Percentiles rank a stretch among this genome's conserved stretches.
These are phyloP conservation scores for Solanum tarijense DNA, from an alignment of 257 asterid species.

Conservation along the genomic window DNA sequence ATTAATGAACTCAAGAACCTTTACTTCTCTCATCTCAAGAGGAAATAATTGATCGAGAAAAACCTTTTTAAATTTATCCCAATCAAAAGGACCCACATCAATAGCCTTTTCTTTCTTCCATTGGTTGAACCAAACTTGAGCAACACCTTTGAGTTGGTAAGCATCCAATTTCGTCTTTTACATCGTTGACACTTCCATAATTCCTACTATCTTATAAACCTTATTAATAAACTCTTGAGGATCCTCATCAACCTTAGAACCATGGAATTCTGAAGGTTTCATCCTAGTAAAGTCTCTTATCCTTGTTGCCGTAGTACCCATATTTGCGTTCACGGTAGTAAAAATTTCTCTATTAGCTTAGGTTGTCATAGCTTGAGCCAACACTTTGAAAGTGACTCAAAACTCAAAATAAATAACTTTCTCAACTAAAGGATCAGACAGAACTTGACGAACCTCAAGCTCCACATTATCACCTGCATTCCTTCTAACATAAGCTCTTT, in stretches of 20 bases:
- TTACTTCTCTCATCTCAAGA: background rate
- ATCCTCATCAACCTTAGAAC: background rate
- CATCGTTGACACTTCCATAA: background rate
- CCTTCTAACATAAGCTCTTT: background rate
- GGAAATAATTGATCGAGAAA: background rate
- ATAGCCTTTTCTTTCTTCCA: no score
- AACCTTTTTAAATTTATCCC: background rate
- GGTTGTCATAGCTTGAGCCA: background rate
- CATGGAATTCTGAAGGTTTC: background rate
- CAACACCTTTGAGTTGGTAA: background rate
- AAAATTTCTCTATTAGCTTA: background rate
- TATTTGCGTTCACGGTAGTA: background rate
- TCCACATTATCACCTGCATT: background rate
- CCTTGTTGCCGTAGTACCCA: background rate
- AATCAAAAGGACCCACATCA: background rate
- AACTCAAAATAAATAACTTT: background rate
- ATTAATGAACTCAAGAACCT: background rate
- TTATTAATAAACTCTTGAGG: background rate
- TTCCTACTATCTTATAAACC: no score
- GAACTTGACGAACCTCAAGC: background rate
- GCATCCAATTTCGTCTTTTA: background rate
- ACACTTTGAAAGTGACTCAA: background rate
- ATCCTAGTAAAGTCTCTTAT: background rate
- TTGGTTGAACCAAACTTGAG: background rate
- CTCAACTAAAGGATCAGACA: background rate